Conservation (phyloP, 1,284 basidiomycete species). For the Retiboletus flavoniger region DNA sequence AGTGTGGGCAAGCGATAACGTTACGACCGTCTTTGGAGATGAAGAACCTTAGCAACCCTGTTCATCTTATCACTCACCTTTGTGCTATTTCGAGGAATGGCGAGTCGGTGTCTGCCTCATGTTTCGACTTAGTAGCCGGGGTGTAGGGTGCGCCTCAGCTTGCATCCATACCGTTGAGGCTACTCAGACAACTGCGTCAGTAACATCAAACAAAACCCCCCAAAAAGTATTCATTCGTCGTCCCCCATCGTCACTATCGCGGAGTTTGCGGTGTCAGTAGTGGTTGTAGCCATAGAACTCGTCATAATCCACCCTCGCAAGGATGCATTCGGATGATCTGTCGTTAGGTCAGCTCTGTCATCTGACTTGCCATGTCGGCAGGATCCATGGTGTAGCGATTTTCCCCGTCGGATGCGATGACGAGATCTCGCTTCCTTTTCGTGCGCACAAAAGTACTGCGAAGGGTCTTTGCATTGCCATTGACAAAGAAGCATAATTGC, state of each 20-base stretch:
- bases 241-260: slow-evolving; percentile 40
- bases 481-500: slow-evolving; percentile 42
- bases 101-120: no score
- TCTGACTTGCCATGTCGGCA: not conserved
- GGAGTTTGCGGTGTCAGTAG: not conserved
- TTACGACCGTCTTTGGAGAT: no score
- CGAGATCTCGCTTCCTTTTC: slow-evolving; percentile 20
- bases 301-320: slow-evolving; percentile 1
- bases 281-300: slow-evolving; percentile 10
- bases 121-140: no score
- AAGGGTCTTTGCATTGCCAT: slow-evolving; percentile 35
- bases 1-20: no score
- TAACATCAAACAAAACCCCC: slow-evolving; percentile 14
- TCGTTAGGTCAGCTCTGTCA: not conserved
- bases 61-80: no score
- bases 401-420: not conserved
- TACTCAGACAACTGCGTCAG: no score
- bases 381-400: not conserved
- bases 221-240: slow-evolving; percentile 40
- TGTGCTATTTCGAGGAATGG: no score
- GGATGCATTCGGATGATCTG: not conserved
- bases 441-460: not conserved
- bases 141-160: no score
- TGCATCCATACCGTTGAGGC: no score
- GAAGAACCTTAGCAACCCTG: no score